phyloP scores from a whole-genome alignment of 352 stramenopile species.

The Globisporangium acanthophoron region DNA sequence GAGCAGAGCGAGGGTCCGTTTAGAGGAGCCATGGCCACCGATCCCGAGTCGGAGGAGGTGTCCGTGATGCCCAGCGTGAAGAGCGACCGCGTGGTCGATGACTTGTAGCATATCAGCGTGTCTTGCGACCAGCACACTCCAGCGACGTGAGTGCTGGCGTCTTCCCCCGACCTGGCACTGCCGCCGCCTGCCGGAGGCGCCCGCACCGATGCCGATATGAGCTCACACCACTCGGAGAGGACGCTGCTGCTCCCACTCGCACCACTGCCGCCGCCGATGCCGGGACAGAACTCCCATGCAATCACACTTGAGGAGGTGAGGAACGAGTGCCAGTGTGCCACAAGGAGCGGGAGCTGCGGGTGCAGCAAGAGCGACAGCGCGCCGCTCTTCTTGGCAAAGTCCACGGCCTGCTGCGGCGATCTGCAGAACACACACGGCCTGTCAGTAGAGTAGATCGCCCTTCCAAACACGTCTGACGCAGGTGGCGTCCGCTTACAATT shows the following conservation, averaged over 20 bases:
- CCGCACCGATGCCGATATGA: constrained; percentile 1
- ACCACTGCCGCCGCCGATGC: constrained; percentile 18
- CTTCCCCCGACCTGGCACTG: neutral
- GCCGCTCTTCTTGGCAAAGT: constrained; percentile 50
- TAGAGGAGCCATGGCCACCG: neutral
- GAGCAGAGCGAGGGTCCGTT: constrained; percentile 16
- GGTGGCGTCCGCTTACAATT: constrained; percentile 16
- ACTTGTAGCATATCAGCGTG: constrained; percentile 11
- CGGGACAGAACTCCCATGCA: constrained; percentile 16
- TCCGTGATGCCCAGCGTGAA: constrained; percentile 3
- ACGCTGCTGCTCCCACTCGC: constrained; percentile 18
- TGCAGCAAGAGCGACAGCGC: constrained; percentile 42
- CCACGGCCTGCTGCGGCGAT: constrained; percentile 28
- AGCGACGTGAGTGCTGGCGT: constrained; percentile 5
- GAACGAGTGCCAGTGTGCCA: constrained; percentile 37
- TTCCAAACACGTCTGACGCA: neutral
- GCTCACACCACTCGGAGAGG: constrained; percentile 15
- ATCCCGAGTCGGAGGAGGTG: neutral
- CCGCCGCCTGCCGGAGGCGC: neutral
- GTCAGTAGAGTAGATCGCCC: neutral
- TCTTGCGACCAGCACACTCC: constrained; percentile 8
- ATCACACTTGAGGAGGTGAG: constrained; percentile 9
- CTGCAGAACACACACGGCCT: constrained; percentile 13
- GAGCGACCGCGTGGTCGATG: constrained; percentile 7
- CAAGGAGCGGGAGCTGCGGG: constrained; percentile 28